Conservation (phyloP, 164 flowering plant genomes). For the Liriodendron chinense region DNA sequence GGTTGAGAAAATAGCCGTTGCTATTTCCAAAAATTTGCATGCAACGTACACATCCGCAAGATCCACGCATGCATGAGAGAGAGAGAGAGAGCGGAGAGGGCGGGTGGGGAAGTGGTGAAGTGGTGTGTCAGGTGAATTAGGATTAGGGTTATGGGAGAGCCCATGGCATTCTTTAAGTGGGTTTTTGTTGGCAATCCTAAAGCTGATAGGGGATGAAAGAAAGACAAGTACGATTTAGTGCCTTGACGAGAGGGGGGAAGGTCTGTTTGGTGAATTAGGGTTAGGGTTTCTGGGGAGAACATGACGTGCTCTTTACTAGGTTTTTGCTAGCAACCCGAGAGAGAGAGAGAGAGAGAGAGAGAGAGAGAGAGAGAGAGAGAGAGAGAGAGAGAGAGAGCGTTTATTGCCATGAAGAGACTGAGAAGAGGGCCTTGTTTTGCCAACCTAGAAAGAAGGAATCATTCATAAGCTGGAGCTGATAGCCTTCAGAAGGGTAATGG, state of each 20-base stretch:
- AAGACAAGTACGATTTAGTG: neutral
- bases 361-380: neutral
- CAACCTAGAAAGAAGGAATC: conserved; percentile 71
- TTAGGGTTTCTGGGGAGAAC: conserved; percentile 13
- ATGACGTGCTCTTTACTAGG: neutral
- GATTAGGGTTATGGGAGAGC: conserved; percentile 4
- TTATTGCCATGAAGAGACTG: conserved; percentile 88
- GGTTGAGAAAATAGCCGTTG: conserved; percentile 3
- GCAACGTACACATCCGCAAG: conserved; percentile 10
- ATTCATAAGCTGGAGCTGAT: conserved; percentile 54
- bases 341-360: neutral
- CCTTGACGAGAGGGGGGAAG: neutral
- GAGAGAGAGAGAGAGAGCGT: neutral
- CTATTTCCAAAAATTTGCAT: conserved; percentile 11
- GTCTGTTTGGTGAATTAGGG: conserved; percentile 10
- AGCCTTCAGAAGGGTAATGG: conserved; percentile 94
- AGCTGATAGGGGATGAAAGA: neutral
- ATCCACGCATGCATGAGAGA: conserved; percentile 11
- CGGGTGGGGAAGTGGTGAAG: neutral
- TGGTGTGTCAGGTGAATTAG: neutral
- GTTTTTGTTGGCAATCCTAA: neutral
- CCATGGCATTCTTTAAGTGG: neutral
- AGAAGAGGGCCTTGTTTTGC: conserved; percentile 79
- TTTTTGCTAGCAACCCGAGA: neutral
- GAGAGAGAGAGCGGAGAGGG: neutral